phyloP scores from a whole-genome alignment of 129 eudicot genomes.

The Centaurea solstitialis region DNA sequence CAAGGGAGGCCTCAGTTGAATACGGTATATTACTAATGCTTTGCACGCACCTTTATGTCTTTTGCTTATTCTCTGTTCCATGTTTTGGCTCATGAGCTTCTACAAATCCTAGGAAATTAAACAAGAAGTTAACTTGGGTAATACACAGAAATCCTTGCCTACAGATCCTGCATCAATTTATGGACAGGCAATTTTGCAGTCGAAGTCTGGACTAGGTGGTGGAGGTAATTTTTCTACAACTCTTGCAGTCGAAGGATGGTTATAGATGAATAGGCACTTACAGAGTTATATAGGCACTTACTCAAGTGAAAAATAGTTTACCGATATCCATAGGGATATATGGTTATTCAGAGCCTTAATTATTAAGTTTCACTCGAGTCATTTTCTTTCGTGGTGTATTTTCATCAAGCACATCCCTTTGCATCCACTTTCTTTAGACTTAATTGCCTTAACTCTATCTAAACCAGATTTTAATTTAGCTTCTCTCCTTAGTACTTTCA shows the following conservation, averaged over 20 bases:
- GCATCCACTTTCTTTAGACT: neutral
- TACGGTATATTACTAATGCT: conserved; percentile 36
- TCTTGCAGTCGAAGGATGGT: neutral
- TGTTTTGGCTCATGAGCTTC: conserved; percentile 8
- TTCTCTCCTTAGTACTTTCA: neutral
- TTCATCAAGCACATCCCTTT: neutral
- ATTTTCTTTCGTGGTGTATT: neutral
- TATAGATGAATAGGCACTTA: neutral
- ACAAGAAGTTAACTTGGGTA: conserved; percentile 67
- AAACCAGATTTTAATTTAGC: neutral
- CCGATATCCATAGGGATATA: neutral
- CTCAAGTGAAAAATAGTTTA: neutral
- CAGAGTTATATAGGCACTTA: no score
- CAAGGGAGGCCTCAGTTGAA: conserved; percentile 72
- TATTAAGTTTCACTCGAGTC: neutral
- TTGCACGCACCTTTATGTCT: conserved; percentile 1
- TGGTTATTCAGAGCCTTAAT: neutral
- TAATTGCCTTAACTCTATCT: neutral
- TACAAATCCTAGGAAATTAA: conserved; percentile 57
- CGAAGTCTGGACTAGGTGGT: conserved; percentile 75
- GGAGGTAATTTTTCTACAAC: neutral
- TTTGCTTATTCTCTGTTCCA: neutral
- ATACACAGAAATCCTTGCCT: conserved; percentile 68
- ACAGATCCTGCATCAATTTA: conserved; percentile 80
- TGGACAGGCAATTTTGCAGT: conserved; percentile 81